Evolutionary conservation across 306 rosid species (phyloP).

Genomic region (Cucurbita moschata): DNA sequence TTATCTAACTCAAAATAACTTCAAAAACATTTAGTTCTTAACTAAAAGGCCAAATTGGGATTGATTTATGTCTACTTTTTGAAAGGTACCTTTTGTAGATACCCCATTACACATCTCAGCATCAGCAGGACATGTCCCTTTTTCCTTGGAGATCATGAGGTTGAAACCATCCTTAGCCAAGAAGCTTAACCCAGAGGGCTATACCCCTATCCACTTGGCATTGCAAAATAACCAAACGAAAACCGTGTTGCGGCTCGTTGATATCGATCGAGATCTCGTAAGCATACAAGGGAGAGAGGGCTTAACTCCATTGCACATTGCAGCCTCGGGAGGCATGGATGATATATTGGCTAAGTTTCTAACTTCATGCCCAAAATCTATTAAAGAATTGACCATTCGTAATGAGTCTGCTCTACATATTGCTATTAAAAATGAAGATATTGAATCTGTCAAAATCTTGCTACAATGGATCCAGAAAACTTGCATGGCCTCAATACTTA

Average conservation of each 20-base stretch:
- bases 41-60: no score
- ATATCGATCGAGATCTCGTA: constrained; percentile 11
- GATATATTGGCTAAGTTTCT: constrained; percentile 18
- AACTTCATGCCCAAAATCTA: constrained; percentile 15
- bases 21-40: no score
- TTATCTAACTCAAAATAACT: no score
- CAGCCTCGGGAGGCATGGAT: constrained; percentile 1
- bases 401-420: constrained; percentile 31
- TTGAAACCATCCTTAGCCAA: constrained; percentile 23
- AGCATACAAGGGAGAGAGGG: constrained; percentile 27
- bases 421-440: constrained; percentile 4
- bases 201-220: constrained; percentile 23
- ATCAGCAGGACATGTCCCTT: constrained; percentile 8
- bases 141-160: constrained; percentile 25
- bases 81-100: constrained; percentile 11
- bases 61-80: no score
- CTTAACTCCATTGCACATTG: constrained; percentile 22
- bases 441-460: not conserved
- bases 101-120: constrained; percentile 31
- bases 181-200: constrained; percentile 21
- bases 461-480: not conserved
- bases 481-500: not conserved
- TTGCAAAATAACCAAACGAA: constrained; percentile 6
- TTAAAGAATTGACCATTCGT: constrained; percentile 15
- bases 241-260: constrained; percentile 3